Evolutionary conservation across 306 rosid genomes (phyloP).

Genomic region (Pterocarpus santalinus): DNA sequence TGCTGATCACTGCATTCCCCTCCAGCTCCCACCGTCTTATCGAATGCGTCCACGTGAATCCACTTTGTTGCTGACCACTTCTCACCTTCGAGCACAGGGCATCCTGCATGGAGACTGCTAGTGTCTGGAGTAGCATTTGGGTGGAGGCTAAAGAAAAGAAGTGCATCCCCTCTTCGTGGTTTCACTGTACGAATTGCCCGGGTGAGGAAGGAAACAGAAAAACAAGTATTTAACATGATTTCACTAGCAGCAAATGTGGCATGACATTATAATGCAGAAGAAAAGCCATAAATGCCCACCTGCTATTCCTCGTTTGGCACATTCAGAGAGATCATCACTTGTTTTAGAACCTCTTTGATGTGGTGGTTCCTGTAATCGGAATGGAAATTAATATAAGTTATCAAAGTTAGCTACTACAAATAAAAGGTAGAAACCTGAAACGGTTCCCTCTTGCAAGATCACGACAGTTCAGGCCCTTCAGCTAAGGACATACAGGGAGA

Average conservation of each 20-base stretch:
- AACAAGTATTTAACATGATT: conserved; percentile 15
- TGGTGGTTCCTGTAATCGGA: conserved; percentile 63
- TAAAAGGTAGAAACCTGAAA: conserved; percentile 35
- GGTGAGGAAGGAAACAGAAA: conserved; percentile 26
- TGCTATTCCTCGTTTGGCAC: conserved; percentile 92
- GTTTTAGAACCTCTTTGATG: conserved; percentile 67
- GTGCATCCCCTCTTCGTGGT: conserved; percentile 97
- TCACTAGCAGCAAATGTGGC: conserved; percentile 20
- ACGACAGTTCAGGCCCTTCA: no score
- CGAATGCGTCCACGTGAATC: conserved; percentile 93
- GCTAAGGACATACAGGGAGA: no score
- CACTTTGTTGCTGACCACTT: conserved; percentile 99
- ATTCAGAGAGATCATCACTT: conserved; percentile 77
- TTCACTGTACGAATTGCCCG: conserved; percentile 63
- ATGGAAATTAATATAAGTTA: conserved; percentile 41
- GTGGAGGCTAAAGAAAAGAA: conserved; percentile 92
- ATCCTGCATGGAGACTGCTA: conserved; percentile 92
- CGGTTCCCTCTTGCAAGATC: background rate
- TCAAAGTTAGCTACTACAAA: conserved; percentile 33
- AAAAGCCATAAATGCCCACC: conserved; percentile 56
- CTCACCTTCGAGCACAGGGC: conserved; percentile 98
- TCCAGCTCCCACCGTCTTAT: conserved; percentile 61
- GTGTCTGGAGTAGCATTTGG: conserved; percentile 80
- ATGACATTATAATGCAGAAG: background rate
- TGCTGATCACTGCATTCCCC: conserved; percentile 76